Percentiles rank a stretch among this genome's conserved stretches.
Conservation (phyloP, 2,329 filamentous ascomycete species). For the Fusarium pseudocircinatum region DNA sequence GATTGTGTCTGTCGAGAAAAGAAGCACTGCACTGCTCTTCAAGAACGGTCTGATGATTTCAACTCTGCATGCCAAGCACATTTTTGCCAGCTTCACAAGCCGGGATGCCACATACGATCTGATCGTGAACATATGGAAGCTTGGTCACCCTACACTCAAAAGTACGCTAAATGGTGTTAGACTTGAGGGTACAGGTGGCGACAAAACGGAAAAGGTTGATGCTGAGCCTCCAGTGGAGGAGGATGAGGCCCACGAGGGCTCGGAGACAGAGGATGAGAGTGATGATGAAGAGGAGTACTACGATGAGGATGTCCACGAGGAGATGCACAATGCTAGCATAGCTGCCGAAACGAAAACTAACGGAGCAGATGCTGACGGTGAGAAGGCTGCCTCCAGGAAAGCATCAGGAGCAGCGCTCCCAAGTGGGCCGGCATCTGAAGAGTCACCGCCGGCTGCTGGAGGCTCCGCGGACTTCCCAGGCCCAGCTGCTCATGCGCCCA, state of each 20-base stretch:
- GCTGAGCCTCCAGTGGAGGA: conserved; percentile 50
- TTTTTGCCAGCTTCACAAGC: conserved; percentile 94
- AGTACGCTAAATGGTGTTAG: conserved; percentile 90
- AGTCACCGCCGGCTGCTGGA: conserved; percentile 55
- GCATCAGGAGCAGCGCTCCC: conserved; percentile 65
- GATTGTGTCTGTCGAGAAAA: conserved; percentile 95
- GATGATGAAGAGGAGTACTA: conserved; percentile 71
- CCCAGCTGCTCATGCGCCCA: conserved; percentile 81
- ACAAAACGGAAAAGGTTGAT: conserved; percentile 89
- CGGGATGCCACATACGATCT: conserved; percentile 96
- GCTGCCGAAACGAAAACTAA: conserved; percentile 54
- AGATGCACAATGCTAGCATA: conserved; percentile 79
- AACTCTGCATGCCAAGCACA: conserved; percentile 92
- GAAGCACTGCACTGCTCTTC: conserved; percentile 93
- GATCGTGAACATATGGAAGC: conserved; percentile 98
- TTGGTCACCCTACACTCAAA: conserved; percentile 90
- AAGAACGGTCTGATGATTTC: conserved; percentile 98
- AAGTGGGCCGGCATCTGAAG: conserved; percentile 59
- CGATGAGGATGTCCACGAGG: conserved; percentile 79
- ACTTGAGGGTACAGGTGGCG: conserved; percentile 82
- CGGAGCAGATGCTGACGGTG: conserved; percentile 60
- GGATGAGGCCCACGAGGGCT: conserved; percentile 60
- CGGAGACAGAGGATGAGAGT: conserved; percentile 68
- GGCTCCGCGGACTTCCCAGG: conserved; percentile 79
- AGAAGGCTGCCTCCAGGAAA: conserved; percentile 76